Percentiles rank a stretch among this genome's conserved stretches.
These are phyloP conservation scores for Cryphonectria naterciae DNA, from an alignment of 2,329 filamentous ascomycete species.

Conservation along the genomic window DNA sequence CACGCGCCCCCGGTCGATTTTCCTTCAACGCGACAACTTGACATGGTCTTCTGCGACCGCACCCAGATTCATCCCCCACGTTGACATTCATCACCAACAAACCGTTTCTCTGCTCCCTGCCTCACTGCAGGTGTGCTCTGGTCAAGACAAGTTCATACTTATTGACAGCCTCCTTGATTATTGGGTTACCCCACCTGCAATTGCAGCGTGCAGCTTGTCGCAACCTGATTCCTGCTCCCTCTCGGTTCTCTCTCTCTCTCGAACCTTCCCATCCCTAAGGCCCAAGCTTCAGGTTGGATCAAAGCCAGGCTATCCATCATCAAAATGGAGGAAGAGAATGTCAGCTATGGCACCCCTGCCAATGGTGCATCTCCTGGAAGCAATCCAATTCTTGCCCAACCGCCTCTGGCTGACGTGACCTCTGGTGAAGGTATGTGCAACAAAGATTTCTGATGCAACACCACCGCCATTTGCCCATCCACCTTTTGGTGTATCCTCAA, in stretches of 20 bases:
- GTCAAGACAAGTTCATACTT: background rate
- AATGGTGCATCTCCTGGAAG: conserved; percentile 60
- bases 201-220: conserved; percentile 22
- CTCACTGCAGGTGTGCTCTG: background rate
- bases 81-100: conserved; percentile 17
- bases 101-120: conserved; percentile 17
- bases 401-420: conserved; percentile 51
- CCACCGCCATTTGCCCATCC: background rate
- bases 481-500: background rate
- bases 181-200: conserved; percentile 20
- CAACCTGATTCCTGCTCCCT: conserved; percentile 1
- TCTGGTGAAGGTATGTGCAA: conserved; percentile 51
- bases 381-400: conserved; percentile 61
- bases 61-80: conserved; percentile 11
- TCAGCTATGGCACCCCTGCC: conserved; percentile 61
- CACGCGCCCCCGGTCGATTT: conserved; percentile 24
- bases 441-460: background rate
- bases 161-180: background rate
- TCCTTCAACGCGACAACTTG: conserved; percentile 29
- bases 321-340: conserved; percentile 62
- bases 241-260: background rate
- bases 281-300: conserved; percentile 12
- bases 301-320: conserved; percentile 32
- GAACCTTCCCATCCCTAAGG: background rate
- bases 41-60: conserved; percentile 29